Conservation (phyloP, 2,329 filamentous ascomycete species). For the Claviceps cyperi region DNA sequence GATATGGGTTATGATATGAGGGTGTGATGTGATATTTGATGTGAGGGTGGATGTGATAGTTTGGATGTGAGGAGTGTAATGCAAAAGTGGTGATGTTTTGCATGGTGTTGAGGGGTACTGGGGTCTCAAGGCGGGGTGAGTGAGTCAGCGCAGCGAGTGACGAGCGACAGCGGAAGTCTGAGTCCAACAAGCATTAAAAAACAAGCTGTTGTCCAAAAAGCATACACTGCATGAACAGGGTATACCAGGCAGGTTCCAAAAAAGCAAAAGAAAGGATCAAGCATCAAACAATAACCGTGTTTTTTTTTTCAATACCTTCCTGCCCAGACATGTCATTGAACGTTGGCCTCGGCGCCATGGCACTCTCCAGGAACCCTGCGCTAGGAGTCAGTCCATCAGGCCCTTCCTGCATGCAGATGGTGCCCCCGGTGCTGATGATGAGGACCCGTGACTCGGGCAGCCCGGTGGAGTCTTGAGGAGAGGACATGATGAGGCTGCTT, state of each 20-base stretch:
- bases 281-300: too few species aligned
- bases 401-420: slow-evolving; percentile 82
- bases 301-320: slow-evolving; percentile 4
- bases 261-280: neutral
- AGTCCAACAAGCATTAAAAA: too few species aligned
- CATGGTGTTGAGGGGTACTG: neutral
- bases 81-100: neutral
- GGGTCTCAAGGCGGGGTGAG: neutral
- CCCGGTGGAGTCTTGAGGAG: slow-evolving; percentile 7
- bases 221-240: neutral
- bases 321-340: slow-evolving; percentile 55
- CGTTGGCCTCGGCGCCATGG: slow-evolving; percentile 66
- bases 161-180: neutral
- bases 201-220: too few species aligned
- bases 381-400: slow-evolving; percentile 68
- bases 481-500: neutral
- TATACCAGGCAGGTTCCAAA: neutral
- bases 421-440: slow-evolving; percentile 81
- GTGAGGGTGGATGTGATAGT: too few species aligned
- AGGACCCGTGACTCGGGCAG: slow-evolving; percentile 67
- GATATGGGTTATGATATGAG: too few species aligned
- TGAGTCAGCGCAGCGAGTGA: neutral
- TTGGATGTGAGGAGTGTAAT: too few species aligned
- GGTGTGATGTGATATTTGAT: too few species aligned
- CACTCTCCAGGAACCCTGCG: slow-evolving; percentile 64